Percentiles rank a stretch among this genome's conserved stretches.
Conservation (phyloP, 306 rosid species). For the Cucurbita argyrosperma region DNA sequence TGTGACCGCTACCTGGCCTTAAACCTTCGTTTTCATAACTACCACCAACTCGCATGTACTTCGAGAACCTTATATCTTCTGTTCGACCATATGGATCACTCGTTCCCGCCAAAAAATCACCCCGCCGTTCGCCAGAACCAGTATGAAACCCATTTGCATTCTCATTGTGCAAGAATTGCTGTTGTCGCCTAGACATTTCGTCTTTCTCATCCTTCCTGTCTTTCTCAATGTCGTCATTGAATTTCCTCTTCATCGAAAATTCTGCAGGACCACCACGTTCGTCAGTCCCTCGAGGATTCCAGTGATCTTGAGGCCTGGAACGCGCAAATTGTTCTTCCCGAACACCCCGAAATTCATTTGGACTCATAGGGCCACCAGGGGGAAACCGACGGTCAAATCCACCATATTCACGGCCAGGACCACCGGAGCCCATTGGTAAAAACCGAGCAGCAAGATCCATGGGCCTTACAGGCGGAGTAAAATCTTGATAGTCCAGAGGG, state of each 20-base stretch:
- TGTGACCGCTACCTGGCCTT: conserved; percentile 15
- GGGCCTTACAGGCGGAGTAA: conserved; percentile 15
- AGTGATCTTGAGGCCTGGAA: conserved; percentile 36
- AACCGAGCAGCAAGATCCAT: conserved; percentile 23
- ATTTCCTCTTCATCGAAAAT: conserved; percentile 54
- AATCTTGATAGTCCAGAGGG: conserved; percentile 73
- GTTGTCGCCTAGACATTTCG: conserved; percentile 36
- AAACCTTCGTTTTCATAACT: conserved; percentile 21
- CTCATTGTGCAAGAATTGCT: conserved; percentile 35
- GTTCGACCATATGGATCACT: conserved; percentile 32
- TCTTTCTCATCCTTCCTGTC: conserved; percentile 24
- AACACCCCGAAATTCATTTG: conserved; percentile 13
- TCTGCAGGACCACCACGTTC: conserved; percentile 35
- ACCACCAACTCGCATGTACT: conserved; percentile 40
- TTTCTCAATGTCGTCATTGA: conserved; percentile 20
- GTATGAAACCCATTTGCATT: conserved; percentile 31
- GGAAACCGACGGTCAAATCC: conserved; percentile 30
- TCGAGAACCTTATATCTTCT: conserved; percentile 36
- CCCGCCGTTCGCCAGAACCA: conserved; percentile 13
- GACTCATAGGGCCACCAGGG: conserved; percentile 23
- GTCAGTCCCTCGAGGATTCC: conserved; percentile 41
- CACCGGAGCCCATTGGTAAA: conserved; percentile 19
- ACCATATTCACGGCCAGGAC: conserved; percentile 10
- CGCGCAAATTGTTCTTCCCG: conserved; percentile 13
- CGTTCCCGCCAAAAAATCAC: conserved; percentile 31